These are phyloP conservation scores for Fraxinus sp. DNA, from an alignment of 305 asterid genomes.

Conservation along the genomic window DNA sequence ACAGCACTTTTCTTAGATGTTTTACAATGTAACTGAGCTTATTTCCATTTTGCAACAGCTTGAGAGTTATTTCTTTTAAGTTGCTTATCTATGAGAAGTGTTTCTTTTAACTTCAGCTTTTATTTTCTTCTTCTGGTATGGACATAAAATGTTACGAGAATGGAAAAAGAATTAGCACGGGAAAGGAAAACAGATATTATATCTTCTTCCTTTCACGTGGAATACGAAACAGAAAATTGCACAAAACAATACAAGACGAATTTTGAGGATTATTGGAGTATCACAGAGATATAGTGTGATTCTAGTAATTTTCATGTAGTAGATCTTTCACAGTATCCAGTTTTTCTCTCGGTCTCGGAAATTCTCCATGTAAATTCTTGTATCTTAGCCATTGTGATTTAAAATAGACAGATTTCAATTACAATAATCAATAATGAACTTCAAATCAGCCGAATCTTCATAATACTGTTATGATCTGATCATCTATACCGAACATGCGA, in stretches of 20 bases:
- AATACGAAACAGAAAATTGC: not conserved
- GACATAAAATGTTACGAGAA: not conserved
- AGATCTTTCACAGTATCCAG: not conserved
- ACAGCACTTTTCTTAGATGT: not conserved
- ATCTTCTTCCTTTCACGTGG: not conserved
- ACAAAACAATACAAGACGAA: not conserved
- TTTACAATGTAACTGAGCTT: not conserved
- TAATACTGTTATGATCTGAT: not conserved
- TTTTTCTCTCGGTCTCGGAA: not conserved
- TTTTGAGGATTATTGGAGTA: not conserved
- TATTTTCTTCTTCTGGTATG: not conserved
- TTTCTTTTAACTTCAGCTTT: not conserved
- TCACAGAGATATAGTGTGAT: not conserved
- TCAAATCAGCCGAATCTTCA: not conserved
- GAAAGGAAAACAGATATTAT: not conserved
- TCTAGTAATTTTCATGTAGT: not conserved
- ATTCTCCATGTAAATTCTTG: not conserved
- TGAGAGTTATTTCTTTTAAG: not conserved
- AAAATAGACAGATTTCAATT: not conserved
- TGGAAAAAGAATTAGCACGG: not conserved
- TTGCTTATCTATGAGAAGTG: not conserved
- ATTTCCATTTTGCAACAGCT: not conserved
- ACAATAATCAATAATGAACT: not conserved
- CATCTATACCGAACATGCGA: not conserved
- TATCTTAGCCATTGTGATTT: not conserved